Base-by-base conservation (phyloP, 371 early-diverging fungal species). In the Rhizopus arrhizus region DNA sequence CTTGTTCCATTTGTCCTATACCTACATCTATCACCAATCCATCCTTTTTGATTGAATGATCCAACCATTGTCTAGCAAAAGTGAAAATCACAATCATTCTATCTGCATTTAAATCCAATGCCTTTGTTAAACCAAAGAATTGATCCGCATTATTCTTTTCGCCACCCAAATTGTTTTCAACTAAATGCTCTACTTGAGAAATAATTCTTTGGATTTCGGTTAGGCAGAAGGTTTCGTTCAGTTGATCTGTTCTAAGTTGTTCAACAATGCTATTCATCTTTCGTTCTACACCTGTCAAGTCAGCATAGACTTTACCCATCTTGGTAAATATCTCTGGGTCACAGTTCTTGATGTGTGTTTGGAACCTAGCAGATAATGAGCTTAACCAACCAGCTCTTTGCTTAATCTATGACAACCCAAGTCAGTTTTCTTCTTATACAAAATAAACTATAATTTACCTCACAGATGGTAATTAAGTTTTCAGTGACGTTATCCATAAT, bases 351-450 rank as follows among this genome's bases (percentile, higher is more conserved):
- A 94, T 78, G 59, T 76, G 87, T 0, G 85, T 77, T n/a, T 83
- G 86, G 56, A 95, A 86, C 13, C 89, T 81, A 29, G 72, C 77
- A 3, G 89, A 73, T 35, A 87, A 65, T 33, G 86, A 88, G 8
- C 85, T 77, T n/a, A 93, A 62, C 86, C 86, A 87, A 5, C 82
- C 77, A 55, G 93, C 77, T 66, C 82, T 80, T 66, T 90, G 86
- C 29, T 87, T 82, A 51, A 88, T 70, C 80, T 89, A 63, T 31
- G 6, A n/a, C 47, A 47, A 12, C 8, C 8, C 8, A 40, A 40
- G 12, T 40, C 40, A 40, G 40, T 12, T 12, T 40, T 40, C 12
- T 36, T 53, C 33, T 15, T 22, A 13, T 2, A 32, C 41, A 40
- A 16, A 2, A 12, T 15, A 22, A 22, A 22, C 22, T 22, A 22